These are phyloP conservation scores for Auxenochlorella protothecoides DNA, from an alignment of 139 green algal species.

Conservation along the genomic window DNA sequence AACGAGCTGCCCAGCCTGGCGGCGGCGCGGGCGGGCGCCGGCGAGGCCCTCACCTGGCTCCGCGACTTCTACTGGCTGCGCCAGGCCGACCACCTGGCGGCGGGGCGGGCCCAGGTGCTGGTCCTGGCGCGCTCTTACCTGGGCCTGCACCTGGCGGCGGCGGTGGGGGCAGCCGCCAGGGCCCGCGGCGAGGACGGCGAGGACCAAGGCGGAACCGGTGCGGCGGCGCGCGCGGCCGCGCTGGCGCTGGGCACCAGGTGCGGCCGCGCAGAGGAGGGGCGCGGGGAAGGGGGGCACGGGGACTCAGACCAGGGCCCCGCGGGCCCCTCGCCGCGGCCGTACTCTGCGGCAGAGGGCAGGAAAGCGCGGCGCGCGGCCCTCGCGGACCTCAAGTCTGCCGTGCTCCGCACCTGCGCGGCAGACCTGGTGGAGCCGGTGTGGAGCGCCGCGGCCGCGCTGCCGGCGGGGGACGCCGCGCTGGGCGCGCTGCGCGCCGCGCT, in stretches of 20 bases:
- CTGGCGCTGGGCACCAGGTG: background rate
- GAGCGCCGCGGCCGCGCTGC: no score
- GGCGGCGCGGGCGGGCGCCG: conserved; percentile 45
- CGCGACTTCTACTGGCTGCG: conserved; percentile 53
- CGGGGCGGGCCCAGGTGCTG: conserved; percentile 1
- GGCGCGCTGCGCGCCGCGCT: no score
- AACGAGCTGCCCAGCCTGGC: conserved; percentile 64
- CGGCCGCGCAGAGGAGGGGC: background rate
- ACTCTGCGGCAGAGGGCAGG: no score
- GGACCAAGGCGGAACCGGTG: background rate
- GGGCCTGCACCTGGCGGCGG: background rate
- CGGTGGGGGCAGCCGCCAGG: background rate
- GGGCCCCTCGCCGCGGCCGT: no score
- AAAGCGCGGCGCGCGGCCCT: no score
- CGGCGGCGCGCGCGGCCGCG: background rate
- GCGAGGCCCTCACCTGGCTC: conserved; percentile 57
- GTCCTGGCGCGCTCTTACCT: conserved; percentile 18
- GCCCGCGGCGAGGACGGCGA: background rate
- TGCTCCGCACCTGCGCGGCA: no score
- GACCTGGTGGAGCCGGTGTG: no score
- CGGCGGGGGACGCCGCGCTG: no score
- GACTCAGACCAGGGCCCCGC: no score
- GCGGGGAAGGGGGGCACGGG: no score
- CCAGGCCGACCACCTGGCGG: conserved; percentile 32
- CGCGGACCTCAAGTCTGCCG: no score